Conservation (phyloP, 2,329 filamentous ascomycete species). For the Daldinia eschscholtzii region DNA sequence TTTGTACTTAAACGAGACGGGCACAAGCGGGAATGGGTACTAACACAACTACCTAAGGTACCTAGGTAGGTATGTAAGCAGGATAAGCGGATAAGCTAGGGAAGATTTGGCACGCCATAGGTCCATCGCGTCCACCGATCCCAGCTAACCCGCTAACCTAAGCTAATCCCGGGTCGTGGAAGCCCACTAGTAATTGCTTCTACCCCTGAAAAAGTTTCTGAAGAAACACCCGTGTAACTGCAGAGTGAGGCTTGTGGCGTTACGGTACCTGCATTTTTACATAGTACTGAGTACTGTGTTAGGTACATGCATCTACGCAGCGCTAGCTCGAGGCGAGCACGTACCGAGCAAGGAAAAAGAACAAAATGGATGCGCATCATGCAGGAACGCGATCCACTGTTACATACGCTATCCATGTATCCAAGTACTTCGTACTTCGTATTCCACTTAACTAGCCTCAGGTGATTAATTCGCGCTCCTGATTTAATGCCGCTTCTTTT, state of each 20-base stretch:
- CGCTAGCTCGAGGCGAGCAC: background rate
- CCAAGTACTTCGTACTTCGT: background rate
- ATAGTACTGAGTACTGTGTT: too few species aligned
- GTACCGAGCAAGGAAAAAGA: slow-evolving; percentile 13
- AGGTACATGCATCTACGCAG: background rate
- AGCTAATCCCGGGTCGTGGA: slow-evolving; percentile 13
- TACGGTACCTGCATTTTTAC: slow-evolving; percentile 32
- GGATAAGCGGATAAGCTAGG: background rate
- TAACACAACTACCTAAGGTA: slow-evolving; percentile 2
- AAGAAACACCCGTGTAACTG: background rate
- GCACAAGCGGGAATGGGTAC: slow-evolving; percentile 14
- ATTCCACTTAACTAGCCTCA: slow-evolving; percentile 6
- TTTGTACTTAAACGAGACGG: slow-evolving; percentile 2
- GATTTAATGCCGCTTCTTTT: slow-evolving; percentile 8
- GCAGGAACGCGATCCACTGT: slow-evolving; percentile 26
- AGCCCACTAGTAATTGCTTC: slow-evolving; percentile 21
- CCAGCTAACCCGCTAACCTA: background rate
- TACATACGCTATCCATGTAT: slow-evolving; percentile 5
- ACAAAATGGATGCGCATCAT: slow-evolving; percentile 26
- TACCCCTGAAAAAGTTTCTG: slow-evolving; percentile 6
- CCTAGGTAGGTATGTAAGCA: too few species aligned
- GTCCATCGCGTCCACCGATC: slow-evolving; percentile 30
- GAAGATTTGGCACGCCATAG: slow-evolving; percentile 18
- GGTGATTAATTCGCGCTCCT: slow-evolving; percentile 6
- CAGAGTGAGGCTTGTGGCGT: background rate